A percentile compares a stretch with the other conserved stretches of the same genome.
These are phyloP conservation scores for Speleostelium caveatum DNA, from an alignment of 78 protist species.

Conservation along the genomic window DNA sequence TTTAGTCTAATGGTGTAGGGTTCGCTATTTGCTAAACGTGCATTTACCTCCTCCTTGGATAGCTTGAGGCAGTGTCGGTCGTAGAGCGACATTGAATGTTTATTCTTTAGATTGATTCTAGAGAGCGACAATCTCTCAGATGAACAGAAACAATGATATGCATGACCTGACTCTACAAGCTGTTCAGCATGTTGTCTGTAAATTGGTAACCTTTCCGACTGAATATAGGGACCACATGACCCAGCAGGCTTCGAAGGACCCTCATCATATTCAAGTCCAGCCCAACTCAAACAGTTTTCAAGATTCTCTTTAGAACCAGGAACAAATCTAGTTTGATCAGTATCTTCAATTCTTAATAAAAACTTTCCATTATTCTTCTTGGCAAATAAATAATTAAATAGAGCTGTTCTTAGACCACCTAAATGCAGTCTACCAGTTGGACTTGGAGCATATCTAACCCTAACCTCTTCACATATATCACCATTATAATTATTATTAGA, in stretches of 20 bases:
- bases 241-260: slow-evolving; percentile 63
- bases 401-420: slow-evolving; percentile 93
- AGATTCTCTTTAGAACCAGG: slow-evolving; percentile 72
- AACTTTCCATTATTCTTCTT: slow-evolving; percentile 82
- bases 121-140: slow-evolving; percentile 41
- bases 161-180: slow-evolving; percentile 77
- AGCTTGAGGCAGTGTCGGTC: slow-evolving; percentile 69
- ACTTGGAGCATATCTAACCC: slow-evolving; percentile 94
- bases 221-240: slow-evolving; percentile 28
- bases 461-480: slow-evolving; percentile 7
- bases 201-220: slow-evolving; percentile 75
- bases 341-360: slow-evolving; percentile 92
- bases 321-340: slow-evolving; percentile 80
- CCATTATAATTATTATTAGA: too few species aligned
- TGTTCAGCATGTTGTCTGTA: slow-evolving; percentile 57
- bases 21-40: not conserved
- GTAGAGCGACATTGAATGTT: slow-evolving; percentile 37
- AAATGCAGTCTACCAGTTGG: slow-evolving; percentile 92
- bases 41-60: slow-evolving; percentile 45
- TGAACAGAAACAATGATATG: slow-evolving; percentile 90
- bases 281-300: slow-evolving; percentile 68
- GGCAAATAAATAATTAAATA: slow-evolving; percentile 89
- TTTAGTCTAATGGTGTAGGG: slow-evolving; percentile 51
- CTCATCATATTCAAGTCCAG: slow-evolving; percentile 76
- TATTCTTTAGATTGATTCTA: slow-evolving; percentile 7